These are phyloP conservation scores for Huntiella savannae DNA, from an alignment of 2,329 filamentous ascomycete species.

Conservation along the genomic window DNA sequence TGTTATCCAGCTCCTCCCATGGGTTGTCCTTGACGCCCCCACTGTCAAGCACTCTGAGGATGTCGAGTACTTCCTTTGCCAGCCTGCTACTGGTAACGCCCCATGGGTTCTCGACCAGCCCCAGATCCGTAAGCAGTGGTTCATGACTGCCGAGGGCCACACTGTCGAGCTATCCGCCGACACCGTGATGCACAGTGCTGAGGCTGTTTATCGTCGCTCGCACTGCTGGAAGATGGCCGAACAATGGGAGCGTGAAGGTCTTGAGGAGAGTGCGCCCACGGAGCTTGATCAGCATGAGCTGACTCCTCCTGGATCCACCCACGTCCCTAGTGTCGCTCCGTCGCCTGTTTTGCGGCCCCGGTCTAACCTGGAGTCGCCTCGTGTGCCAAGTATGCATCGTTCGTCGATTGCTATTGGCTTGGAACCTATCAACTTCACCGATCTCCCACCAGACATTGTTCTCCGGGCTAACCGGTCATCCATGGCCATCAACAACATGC, in stretches of 20 bases:
- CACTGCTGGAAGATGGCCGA: constrained; percentile 37
- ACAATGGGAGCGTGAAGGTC: constrained; percentile 25
- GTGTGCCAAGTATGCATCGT: constrained; percentile 13
- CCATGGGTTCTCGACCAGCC: constrained; percentile 54
- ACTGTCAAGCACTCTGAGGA: constrained; percentile 48
- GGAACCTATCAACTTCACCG: constrained; percentile 19
- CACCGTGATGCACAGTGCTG: constrained; percentile 40
- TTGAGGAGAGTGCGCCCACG: constrained; percentile 14
- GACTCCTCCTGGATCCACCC: constrained; percentile 8
- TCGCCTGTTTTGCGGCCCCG: constrained; percentile 5
- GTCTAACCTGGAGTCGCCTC: constrained; percentile 7
- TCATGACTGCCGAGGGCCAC: constrained; percentile 46
- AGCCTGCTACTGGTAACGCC: constrained; percentile 50
- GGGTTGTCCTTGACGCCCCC: constrained; percentile 59
- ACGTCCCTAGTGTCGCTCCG: constrained; percentile 2
- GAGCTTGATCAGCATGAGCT: constrained; percentile 10
- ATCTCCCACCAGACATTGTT: constrained; percentile 6
- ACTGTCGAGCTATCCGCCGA: constrained; percentile 38
- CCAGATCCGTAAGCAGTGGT: constrained; percentile 50
- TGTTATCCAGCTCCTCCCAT: constrained; percentile 56
- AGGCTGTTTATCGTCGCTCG: constrained; percentile 39
- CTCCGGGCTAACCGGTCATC: constrained; percentile 6
- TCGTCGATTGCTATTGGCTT: constrained; percentile 26
- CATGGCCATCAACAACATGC: constrained; percentile 2
- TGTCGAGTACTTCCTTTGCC: constrained; percentile 67